These are phyloP conservation scores for Plasmodium inui DNA, from an alignment of 169 alveolate species.

Conservation along the genomic window DNA sequence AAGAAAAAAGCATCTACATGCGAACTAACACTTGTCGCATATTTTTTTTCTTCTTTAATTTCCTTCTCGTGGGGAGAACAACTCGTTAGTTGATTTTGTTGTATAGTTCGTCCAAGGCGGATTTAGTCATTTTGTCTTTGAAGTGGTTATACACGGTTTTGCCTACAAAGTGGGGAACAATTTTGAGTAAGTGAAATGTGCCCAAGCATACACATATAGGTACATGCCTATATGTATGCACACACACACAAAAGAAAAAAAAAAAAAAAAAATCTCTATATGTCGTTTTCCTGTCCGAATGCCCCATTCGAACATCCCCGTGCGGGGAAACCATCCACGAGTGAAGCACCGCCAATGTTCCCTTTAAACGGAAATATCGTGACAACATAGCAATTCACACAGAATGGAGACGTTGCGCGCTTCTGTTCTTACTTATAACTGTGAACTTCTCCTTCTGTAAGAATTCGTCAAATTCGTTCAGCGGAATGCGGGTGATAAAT, in stretches of 20 bases:
- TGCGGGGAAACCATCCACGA: neutral
- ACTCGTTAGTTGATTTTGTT: constrained; percentile 1
- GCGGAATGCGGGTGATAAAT: constrained; percentile 37
- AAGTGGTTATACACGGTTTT: constrained; percentile 40
- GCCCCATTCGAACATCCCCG: neutral
- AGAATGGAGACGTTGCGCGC: neutral
- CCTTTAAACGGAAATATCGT: neutral
- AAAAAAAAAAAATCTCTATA: neutral
- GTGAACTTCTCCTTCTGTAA: constrained; percentile 34
- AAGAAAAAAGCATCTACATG: neutral
- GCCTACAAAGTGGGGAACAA: constrained; percentile 11
- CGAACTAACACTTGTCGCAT: neutral
- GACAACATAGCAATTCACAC: neutral
- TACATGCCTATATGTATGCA: neutral
- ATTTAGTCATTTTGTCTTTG: constrained; percentile 54
- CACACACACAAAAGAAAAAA: neutral
- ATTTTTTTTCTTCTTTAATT: constrained; percentile 5
- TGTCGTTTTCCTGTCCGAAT: neutral
- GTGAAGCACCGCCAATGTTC: neutral
- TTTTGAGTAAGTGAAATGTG: neutral
- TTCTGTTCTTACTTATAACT: constrained; percentile 34
- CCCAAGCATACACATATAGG: neutral
- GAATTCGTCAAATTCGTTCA: constrained; percentile 42
- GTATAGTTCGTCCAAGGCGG: constrained; percentile 41
- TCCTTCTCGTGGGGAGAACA: neutral